Evolutionary conservation across 1,139 yeast species (phyloP), one percentile per base, ranked within the genome.

Genomic region (Hansenula sp.): DNA sequence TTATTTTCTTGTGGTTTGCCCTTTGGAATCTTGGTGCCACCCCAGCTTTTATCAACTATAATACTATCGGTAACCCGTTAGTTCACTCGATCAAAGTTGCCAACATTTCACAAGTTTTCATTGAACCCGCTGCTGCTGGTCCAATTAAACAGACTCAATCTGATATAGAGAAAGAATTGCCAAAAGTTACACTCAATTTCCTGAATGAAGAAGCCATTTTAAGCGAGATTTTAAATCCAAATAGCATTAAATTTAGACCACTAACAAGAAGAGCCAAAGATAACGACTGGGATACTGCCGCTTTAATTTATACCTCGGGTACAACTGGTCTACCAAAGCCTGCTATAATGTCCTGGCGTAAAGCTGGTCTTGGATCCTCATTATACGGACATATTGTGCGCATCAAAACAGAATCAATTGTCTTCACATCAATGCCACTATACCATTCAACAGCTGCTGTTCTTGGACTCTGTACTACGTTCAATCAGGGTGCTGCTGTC

Each of bases 261-360:
- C 67, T 63, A 4, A 64, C 77, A 10, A 76, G 93, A 66, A 76
- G 84, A 52, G 76, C 77, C 4, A 66, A 64, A 7, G 79, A 79
- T 47, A 62, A 69, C 9, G 87, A 82, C 59, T 77, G 71, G 54
- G 78, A 79, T 46, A 77, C 93, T 11, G 82, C 88, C 31, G 76
- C 84, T 49, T 73, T 88, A 55, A 87, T 93, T 46, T 91, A 84
- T 62, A 93, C 99, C 1, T 86, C 96, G 0, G 99, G 99, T 38
- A 91, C 98, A 10, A 89, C 98, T 0, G 98, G 98, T 0, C 67
- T 90, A 51, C 98, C 99, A 13, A 93, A 93, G 65, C 88, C 97
- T 5, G 98, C 96, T 5, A 84, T 88, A 49, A 84, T 91, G 81
- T 84, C 95, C 4, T 90, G 97, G 96, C 74, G 89, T 55, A 91